Conservation (phyloP, 805 yeast species). For the Lachancea fermentati region DNA sequence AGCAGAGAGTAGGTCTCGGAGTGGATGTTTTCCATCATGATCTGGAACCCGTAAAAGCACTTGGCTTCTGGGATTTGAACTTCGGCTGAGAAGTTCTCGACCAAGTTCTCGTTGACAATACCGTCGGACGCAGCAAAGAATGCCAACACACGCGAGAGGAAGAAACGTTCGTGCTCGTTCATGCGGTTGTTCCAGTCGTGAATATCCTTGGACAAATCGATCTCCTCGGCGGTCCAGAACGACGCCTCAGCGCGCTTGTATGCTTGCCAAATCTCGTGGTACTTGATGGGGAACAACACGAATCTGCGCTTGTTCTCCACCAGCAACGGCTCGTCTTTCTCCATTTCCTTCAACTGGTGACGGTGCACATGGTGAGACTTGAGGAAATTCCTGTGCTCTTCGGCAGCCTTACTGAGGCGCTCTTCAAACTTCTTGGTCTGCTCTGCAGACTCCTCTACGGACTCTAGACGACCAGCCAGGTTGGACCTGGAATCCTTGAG, state of each 20-base stretch:
- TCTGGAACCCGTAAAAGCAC: constrained; percentile 98
- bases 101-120: constrained; percentile 94
- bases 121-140: constrained; percentile 99
- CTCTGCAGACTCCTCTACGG: constrained; percentile 30
- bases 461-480: constrained; percentile 39
- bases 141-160: constrained; percentile 88
- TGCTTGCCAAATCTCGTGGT: constrained; percentile 98
- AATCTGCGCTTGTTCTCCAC: constrained; percentile 81
- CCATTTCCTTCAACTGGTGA: constrained; percentile 64
- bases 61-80: constrained; percentile 97
- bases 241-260: constrained; percentile 99
- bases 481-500: constrained; percentile 40
- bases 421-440: constrained; percentile 16
- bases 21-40: constrained; percentile 99
- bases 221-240: constrained; percentile 99
- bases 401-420: constrained; percentile 31
- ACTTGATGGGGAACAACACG: constrained; percentile 92
- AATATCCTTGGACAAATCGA: constrained; percentile 86
- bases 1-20: constrained; percentile 94
- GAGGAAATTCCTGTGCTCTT: constrained; percentile 51
- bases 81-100: constrained; percentile 95
- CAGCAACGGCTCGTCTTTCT: constrained; percentile 85
- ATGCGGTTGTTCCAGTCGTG: constrained; percentile 89
- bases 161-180: constrained; percentile 88
- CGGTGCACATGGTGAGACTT: constrained; percentile 63